Evolutionary conservation across 768 basidiomycete species (phyloP).

Genomic region (Trametes meyenii): DNA sequence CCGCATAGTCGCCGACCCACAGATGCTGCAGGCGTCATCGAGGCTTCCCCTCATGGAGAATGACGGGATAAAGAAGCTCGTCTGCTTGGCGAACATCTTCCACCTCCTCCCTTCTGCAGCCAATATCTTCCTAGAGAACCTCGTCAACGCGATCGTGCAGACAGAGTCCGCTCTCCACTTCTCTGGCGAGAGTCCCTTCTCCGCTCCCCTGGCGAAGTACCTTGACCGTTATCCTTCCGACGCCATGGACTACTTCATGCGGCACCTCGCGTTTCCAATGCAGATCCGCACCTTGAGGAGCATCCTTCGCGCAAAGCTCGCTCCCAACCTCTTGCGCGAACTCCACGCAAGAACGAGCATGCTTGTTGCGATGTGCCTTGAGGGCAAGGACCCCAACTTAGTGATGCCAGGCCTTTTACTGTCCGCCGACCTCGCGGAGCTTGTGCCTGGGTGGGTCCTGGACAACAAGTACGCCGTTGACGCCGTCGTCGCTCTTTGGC

Average conservation of each 20-base stretch:
- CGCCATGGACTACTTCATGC: slow-evolving; percentile 83
- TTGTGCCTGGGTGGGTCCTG: slow-evolving; percentile 71
- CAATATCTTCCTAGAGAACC: slow-evolving; percentile 84
- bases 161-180: slow-evolving; percentile 92
- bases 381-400: slow-evolving; percentile 50
- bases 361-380: slow-evolving; percentile 56
- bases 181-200: slow-evolving; percentile 88
- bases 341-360: slow-evolving; percentile 59
- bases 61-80: slow-evolving; percentile 89
- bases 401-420: slow-evolving; percentile 75
- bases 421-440: slow-evolving; percentile 71
- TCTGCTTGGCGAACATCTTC: slow-evolving; percentile 95
- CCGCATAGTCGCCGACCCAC: slow-evolving; percentile 87
- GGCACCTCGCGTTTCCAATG: slow-evolving; percentile 73
- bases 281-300: slow-evolving; percentile 84
- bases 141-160: slow-evolving; percentile 88
- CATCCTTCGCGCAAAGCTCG: slow-evolving; percentile 77
- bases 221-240: slow-evolving; percentile 88
- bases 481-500: slow-evolving; percentile 75
- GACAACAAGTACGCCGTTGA: slow-evolving; percentile 70
- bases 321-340: slow-evolving; percentile 74
- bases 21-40: slow-evolving; percentile 78
- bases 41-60: slow-evolving; percentile 83
- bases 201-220: slow-evolving; percentile 88
- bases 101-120: slow-evolving; percentile 94